Conservation (phyloP, 2,329 filamentous ascomycete genomes). For the Neopestalotiopsis sp. region DNA sequence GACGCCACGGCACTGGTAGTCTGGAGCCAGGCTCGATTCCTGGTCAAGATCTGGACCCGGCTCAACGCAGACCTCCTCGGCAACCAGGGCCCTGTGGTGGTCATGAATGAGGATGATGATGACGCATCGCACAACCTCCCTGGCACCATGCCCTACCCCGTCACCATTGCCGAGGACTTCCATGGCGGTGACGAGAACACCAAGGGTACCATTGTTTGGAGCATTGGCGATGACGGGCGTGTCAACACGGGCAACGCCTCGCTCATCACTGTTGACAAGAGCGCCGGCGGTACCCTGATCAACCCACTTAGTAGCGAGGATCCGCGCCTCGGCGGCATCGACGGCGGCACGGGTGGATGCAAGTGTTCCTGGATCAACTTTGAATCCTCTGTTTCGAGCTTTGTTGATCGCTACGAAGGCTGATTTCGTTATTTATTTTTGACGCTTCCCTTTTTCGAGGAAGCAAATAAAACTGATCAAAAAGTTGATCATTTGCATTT, state of each 20-base stretch:
- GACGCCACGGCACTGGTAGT: constrained; percentile 63
- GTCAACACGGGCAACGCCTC: constrained; percentile 50
- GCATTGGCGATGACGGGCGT: constrained; percentile 51
- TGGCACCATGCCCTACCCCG: constrained; percentile 68
- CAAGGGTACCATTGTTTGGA: constrained; percentile 62
- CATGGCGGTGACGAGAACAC: constrained; percentile 61
- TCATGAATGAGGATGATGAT: constrained; percentile 33
- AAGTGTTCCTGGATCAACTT: constrained; percentile 67
- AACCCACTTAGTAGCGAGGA: constrained; percentile 54
- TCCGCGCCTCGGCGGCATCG: constrained; percentile 60
- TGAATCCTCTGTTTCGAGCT: background rate
- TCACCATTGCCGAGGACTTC: constrained; percentile 65
- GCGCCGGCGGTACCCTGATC: constrained; percentile 55
- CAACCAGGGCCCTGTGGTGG: constrained; percentile 48
- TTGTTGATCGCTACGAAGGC: background rate
- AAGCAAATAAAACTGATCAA: too few species aligned
- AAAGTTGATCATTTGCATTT: too few species aligned
- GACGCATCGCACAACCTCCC: constrained; percentile 45
- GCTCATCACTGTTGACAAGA: constrained; percentile 56
- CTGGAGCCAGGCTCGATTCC: constrained; percentile 65
- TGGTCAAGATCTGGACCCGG: constrained; percentile 71
- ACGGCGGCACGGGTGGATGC: constrained; percentile 69
- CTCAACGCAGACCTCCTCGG: constrained; percentile 32
- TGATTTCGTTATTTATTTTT: too few species aligned
- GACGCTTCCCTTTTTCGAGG: too few species aligned